Evolutionary conservation across 805 yeast species (phyloP).

Genomic region (Tetrapisispora fleetii): DNA sequence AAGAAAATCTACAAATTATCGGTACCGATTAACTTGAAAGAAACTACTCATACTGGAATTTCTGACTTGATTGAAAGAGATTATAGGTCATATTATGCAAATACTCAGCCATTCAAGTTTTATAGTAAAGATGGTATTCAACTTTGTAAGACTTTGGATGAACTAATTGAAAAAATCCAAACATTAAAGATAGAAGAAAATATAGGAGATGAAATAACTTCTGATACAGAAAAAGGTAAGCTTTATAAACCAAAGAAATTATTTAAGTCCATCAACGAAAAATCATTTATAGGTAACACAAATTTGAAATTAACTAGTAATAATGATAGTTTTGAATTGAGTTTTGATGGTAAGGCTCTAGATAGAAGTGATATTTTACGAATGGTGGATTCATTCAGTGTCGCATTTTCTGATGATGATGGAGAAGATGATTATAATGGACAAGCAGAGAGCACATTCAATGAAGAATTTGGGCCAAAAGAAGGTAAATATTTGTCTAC

Average conservation of each 20-base stretch:
- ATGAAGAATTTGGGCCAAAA: conserved; percentile 1
- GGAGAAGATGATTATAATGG: background rate
- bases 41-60: conserved; percentile 1
- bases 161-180: background rate
- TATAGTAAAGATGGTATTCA: conserved; percentile 3
- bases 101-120: conserved; percentile 10
- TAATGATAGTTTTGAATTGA: conserved; percentile 31
- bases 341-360: conserved; percentile 39
- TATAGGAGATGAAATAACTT: background rate
- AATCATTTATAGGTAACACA: background rate
- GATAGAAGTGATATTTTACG: conserved; percentile 34
- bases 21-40: conserved; percentile 5
- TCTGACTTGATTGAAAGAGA: conserved; percentile 6
- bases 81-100: conserved; percentile 6
- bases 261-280: background rate
- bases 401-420: conserved; percentile 29
- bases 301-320: conserved; percentile 1
- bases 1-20: conserved; percentile 9
- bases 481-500: background rate
- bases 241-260: background rate
- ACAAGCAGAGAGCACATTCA: conserved; percentile 1
- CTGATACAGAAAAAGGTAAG: background rate
- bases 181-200: background rate
- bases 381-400: conserved; percentile 32
- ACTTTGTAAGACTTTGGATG: background rate